phyloP scores from a whole-genome alignment of 2,329 filamentous ascomycete species.

The Alternaria atra region DNA sequence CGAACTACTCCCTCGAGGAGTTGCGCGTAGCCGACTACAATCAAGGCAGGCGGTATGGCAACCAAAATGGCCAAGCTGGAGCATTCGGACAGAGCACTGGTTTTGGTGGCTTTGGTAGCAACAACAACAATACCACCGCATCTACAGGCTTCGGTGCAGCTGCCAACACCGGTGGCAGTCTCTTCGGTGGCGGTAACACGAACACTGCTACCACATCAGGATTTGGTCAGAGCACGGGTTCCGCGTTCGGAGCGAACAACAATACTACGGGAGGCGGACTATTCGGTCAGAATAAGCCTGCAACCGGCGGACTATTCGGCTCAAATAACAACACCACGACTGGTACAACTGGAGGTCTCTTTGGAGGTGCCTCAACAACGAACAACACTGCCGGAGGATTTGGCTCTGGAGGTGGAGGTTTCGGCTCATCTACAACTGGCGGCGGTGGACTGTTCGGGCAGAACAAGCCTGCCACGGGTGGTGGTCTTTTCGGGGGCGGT shows the following conservation, averaged over 20 bases:
- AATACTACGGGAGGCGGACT: slow-evolving; percentile 44
- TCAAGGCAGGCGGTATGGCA: slow-evolving; percentile 84
- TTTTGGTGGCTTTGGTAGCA: slow-evolving; percentile 59
- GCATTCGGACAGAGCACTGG: slow-evolving; percentile 77
- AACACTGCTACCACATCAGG: slow-evolving; percentile 37
- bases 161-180: slow-evolving; percentile 52
- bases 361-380: slow-evolving; percentile 39
- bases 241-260: slow-evolving; percentile 38
- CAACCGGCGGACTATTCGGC: slow-evolving; percentile 52
- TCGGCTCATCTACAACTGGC: slow-evolving; percentile 36
- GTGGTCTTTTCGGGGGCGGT: slow-evolving; percentile 47
- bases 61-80: slow-evolving; percentile 79
- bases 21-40: slow-evolving; percentile 80
- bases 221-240: slow-evolving; percentile 47
- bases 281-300: slow-evolving; percentile 48
- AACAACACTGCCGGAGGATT: slow-evolving; percentile 40
- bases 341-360: slow-evolving; percentile 44
- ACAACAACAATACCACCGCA: slow-evolving; percentile 47
- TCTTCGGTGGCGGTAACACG: slow-evolving; percentile 55
- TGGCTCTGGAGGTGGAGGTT: slow-evolving; percentile 46
- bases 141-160: slow-evolving; percentile 61
- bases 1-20: slow-evolving; percentile 86
- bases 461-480: slow-evolving; percentile 46
- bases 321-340: slow-evolving; percentile 39
- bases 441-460: slow-evolving; percentile 61